Evolutionary conservation across 768 basidiomycete species (phyloP), one percentile per base, ranked within the genome.

Genomic region (Pleurotus cornucopiae): DNA sequence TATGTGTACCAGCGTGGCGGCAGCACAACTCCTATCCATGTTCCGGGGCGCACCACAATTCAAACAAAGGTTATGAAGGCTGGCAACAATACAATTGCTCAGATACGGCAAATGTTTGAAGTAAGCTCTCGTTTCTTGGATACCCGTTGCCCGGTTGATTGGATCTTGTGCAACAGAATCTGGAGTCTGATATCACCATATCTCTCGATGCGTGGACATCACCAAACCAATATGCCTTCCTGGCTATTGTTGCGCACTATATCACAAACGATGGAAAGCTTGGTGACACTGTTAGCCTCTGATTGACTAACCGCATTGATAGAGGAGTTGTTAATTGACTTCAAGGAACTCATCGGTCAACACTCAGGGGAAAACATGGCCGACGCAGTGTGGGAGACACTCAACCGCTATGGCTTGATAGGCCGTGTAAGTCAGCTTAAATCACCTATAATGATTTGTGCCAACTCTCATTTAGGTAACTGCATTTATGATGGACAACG

Each of bases 131-230:
- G 7, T 26, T 26, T 26, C 26, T 20, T 20, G 20, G 20, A 20
- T 20, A 20, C 20, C 20, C 20, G 20, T 20, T 20, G 20, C 20
- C 20, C 20, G 20, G 20, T 20, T 20, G 20, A 20, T 20, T 20
- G 20, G 20, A 20, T 20, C 20, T 20, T 20, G 20, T 20, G 20
- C 20, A 20, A 40, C 46, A 57, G 59, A 46, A 45, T 44, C 34
- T 58, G 5, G 20, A 55, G 25, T 46, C 40, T 0, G 57, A 59
- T 30, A 40, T 64, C 20, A 46, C 58, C 12, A 49, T 66, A 13
- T 66, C 65, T 1, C 63, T 66, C 20, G 64, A 68, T 54, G 67
- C 67, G n/a, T 68, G 64, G 67, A 68, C 67, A 0, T 66, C 63
- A 7, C 51, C 55, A 25, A 68, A 68, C 38, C 34, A 48, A n/a